Evolutionary conservation across 2,329 filamentous ascomycete genomes (phyloP).

Genomic region (Nemania abortiva): DNA sequence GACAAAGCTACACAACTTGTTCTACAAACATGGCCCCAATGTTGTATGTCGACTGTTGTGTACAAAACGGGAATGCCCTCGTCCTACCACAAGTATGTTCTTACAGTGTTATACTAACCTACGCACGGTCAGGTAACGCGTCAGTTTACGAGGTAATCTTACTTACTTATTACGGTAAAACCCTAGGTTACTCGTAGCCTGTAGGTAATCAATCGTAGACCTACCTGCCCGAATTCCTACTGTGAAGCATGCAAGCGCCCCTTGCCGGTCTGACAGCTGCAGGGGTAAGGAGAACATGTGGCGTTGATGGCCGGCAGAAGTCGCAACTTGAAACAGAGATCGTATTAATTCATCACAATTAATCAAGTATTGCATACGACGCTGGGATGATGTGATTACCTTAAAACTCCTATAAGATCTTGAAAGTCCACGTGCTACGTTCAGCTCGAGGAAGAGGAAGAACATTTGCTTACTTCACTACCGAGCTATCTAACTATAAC

Average conservation of each 20-base stretch:
- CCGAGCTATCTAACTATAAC: neutral
- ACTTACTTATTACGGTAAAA: neutral
- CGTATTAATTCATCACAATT: neutral
- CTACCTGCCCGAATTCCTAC: neutral
- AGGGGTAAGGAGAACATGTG: conserved; percentile 29
- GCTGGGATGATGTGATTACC: neutral
- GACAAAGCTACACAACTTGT: neutral
- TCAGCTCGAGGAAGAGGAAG: too few relatives aligned
- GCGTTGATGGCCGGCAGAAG: conserved; percentile 22
- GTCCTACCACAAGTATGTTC: neutral
- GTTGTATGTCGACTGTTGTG: neutral
- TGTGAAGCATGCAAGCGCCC: conserved; percentile 20
- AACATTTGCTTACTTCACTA: neutral
- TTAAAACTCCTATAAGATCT: neutral
- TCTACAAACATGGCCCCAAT: neutral
- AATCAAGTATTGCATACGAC: neutral
- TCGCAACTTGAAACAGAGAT: conserved; percentile 31
- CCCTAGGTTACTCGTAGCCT: neutral
- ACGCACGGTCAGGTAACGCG: neutral
- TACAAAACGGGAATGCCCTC: neutral
- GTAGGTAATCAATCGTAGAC: neutral
- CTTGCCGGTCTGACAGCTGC: conserved; percentile 21
- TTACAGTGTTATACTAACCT: neutral
- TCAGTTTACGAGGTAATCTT: neutral
- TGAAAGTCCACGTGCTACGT: too few relatives aligned